Conservation (phyloP, 2,329 filamentous ascomycete species). For the Cercospora sp. region DNA sequence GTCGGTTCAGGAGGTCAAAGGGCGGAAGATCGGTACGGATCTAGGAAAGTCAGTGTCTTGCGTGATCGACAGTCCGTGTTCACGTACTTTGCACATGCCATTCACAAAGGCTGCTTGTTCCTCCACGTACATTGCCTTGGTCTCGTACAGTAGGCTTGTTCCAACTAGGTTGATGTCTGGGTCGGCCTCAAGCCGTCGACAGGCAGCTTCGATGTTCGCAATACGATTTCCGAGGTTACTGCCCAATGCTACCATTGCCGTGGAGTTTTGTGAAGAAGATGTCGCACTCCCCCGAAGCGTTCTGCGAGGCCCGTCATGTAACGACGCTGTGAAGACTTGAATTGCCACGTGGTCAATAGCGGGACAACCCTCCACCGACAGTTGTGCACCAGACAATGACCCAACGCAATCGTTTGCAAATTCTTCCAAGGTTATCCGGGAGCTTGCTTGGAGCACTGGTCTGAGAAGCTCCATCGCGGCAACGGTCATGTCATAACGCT, state of each 20-base stretch:
- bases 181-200: slow-evolving; percentile 67
- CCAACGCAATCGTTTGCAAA: too few species aligned
- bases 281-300: too few species aligned
- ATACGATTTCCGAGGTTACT: slow-evolving; percentile 90
- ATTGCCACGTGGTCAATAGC: not conserved
- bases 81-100: slow-evolving; percentile 81
- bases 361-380: not conserved
- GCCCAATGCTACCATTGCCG: slow-evolving; percentile 75
- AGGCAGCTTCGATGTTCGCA: slow-evolving; percentile 80
- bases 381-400: too few species aligned
- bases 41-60: slow-evolving; percentile 47
- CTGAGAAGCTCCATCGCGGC: too few species aligned
- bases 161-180: slow-evolving; percentile 70
- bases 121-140: slow-evolving; percentile 91
- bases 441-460: too few species aligned
- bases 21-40: slow-evolving; percentile 78
- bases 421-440: too few species aligned
- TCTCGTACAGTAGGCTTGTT: slow-evolving; percentile 92
- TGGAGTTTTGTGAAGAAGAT: too few species aligned
- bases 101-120: slow-evolving; percentile 90
- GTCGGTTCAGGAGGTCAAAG: slow-evolving; percentile 70
- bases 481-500: too few species aligned
- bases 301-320: not conserved
- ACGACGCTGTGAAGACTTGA: not conserved
- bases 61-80: too few species aligned